These are phyloP conservation scores for Pleurotus tuoliensis DNA, from an alignment of 768 basidiomycete species.

Conservation along the genomic window DNA sequence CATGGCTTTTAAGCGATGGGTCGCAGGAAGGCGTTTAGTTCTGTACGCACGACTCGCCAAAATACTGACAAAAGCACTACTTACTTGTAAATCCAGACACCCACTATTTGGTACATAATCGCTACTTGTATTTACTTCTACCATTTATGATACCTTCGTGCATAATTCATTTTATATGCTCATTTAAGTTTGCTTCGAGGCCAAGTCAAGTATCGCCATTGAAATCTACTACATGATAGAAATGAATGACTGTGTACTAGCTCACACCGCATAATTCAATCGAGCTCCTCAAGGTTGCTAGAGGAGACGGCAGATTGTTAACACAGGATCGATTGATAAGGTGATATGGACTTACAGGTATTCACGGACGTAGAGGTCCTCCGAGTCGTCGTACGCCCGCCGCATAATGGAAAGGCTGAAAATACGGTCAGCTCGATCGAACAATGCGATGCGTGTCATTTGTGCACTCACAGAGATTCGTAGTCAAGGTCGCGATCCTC, in stretches of 20 bases:
- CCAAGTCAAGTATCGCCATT: no score
- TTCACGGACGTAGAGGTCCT: neutral
- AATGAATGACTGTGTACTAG: neutral
- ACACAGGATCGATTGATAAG: neutral
- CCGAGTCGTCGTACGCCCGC: neutral
- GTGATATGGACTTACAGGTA: neutral
- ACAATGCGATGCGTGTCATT: neutral
- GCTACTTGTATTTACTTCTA: neutral
- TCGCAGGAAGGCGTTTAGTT: neutral
- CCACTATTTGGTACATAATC: no score
- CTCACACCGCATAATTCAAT: neutral
- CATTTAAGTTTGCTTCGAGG: no score
- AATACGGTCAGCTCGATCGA: neutral
- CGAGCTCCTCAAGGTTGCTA: neutral
- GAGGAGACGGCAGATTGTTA: neutral
- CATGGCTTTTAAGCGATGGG: conserved; percentile 2
- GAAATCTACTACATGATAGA: neutral
- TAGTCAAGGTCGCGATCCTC: conserved; percentile 1
- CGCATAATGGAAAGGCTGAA: neutral
- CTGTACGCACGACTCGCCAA: no score
- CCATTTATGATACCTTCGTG: neutral
- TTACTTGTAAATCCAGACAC: no score
- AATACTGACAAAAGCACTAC: no score
- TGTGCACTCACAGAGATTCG: neutral
- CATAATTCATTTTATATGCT: neutral